A percentile compares a stretch with the other conserved stretches of the same genome.
phyloP scores from a whole-genome alignment of 495 filamentous ascomycete genomes.

The Massariosphaeria phaeospora region DNA sequence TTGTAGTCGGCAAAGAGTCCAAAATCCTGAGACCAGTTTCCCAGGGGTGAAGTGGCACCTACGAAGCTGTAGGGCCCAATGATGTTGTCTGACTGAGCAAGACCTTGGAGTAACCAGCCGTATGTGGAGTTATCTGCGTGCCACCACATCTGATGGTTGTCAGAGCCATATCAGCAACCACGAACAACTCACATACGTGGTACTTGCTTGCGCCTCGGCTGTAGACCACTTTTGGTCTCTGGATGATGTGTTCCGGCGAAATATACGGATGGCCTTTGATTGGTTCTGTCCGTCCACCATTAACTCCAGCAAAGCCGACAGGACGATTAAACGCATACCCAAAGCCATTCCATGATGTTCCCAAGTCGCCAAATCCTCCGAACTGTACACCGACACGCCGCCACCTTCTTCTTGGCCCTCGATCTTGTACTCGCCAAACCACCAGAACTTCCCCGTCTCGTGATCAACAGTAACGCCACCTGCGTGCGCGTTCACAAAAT shows the following conservation, averaged over 20 bases:
- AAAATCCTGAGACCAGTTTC: constrained; percentile 49
- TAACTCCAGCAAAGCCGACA: no score
- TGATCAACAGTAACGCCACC: constrained; percentile 39
- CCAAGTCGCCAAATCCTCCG: constrained; percentile 44
- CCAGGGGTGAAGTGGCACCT: constrained; percentile 42
- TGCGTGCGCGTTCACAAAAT: constrained; percentile 45
- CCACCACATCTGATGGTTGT: constrained; percentile 45
- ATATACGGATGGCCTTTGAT: constrained; percentile 41
- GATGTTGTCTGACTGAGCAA: constrained; percentile 41
- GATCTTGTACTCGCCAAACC: constrained; percentile 47
- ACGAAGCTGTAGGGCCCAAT: constrained; percentile 43
- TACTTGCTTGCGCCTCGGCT: constrained; percentile 39
- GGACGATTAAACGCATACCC: no score
- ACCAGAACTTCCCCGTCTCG: constrained; percentile 43
- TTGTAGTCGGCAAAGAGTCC: constrained; percentile 47
- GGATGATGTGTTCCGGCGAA: constrained; percentile 41
- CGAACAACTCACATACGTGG: constrained; percentile 33
- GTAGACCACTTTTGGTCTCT: constrained; percentile 46
- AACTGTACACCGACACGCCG: constrained; percentile 44
- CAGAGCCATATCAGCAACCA: constrained; percentile 7
- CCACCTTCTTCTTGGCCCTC: constrained; percentile 44
- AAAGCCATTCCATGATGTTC: constrained; percentile 42
- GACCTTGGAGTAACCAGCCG: constrained; percentile 44
- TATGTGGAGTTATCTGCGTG: constrained; percentile 47
- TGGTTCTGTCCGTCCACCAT: constrained; percentile 29